Conservation (phyloP, 1,284 basidiomycete species). For the Tetrapyrgos nigripes region DNA sequence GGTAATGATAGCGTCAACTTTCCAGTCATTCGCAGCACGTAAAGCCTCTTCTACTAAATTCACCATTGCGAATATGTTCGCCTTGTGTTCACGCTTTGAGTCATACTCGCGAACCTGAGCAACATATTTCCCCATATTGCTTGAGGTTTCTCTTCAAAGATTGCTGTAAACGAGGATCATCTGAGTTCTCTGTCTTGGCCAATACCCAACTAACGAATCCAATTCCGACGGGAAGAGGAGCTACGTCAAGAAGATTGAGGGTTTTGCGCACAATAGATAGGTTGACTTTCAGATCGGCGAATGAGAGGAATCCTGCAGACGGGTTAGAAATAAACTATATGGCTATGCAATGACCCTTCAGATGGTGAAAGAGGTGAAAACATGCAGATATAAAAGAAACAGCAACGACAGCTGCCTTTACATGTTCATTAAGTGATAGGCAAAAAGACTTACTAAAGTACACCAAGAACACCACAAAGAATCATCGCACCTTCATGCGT, state of each 20-base stretch:
- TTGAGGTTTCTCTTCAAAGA: constrained; percentile 14
- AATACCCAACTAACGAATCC: constrained; percentile 24
- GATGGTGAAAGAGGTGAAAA: too few relatives aligned
- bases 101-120: constrained; percentile 18
- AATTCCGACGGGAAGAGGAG: constrained; percentile 18
- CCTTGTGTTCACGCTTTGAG: constrained; percentile 24
- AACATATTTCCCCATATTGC: constrained; percentile 24
- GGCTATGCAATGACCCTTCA: background rate
- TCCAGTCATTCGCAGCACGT: constrained; percentile 24
- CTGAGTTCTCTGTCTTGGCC: constrained; percentile 12
- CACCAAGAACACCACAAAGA: too few relatives aligned
- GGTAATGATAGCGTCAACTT: constrained; percentile 32
- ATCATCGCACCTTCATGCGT: too few relatives aligned
- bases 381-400: too few relatives aligned
- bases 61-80: constrained; percentile 29
- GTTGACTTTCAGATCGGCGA: background rate
- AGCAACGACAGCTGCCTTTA: too few relatives aligned
- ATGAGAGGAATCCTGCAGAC: constrained; percentile 3
- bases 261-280: constrained; percentile 1
- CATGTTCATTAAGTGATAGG: too few relatives aligned
- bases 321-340: too few relatives aligned
- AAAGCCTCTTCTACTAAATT: constrained; percentile 28
- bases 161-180: constrained; percentile 16
- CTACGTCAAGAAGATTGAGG: background rate
- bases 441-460: too few relatives aligned